These are phyloP conservation scores for Leccinum boreale DNA, from an alignment of 768 basidiomycete genomes.

Conservation along the genomic window DNA sequence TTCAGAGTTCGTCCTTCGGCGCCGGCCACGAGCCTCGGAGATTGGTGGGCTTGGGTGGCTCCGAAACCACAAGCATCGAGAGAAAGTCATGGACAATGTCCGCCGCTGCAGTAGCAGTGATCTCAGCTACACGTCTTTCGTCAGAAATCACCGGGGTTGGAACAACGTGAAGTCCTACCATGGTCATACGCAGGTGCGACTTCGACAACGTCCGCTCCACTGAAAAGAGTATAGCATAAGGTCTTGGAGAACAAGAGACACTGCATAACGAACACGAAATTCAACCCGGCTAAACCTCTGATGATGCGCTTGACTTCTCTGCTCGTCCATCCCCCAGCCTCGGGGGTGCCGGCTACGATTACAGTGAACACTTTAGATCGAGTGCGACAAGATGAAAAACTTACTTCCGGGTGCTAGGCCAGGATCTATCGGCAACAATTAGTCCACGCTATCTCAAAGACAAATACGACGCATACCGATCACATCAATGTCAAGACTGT, in stretches of 20 bases:
- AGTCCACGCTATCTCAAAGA: not conserved
- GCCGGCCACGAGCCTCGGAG: constrained; percentile 4
- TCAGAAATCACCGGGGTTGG: constrained; percentile 5
- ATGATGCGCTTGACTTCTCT: constrained; percentile 80
- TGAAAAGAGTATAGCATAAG: not conserved
- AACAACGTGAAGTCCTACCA: constrained; percentile 9
- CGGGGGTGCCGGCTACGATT: constrained; percentile 71
- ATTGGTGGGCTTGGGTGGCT: constrained; percentile 19
- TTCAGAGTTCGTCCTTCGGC: constrained; percentile 23
- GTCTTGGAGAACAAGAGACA: not conserved
- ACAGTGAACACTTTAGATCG: not conserved
- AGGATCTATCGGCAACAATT: constrained; percentile 48
- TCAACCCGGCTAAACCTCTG: constrained; percentile 73
- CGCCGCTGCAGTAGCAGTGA: constrained; percentile 42
- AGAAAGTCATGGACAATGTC: constrained; percentile 46
- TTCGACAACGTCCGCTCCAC: constrained; percentile 25
- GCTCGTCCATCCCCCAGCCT: constrained; percentile 82
- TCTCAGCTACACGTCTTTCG: constrained; percentile 26
- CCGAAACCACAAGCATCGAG: constrained; percentile 34
- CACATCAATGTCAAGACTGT: constrained; percentile 78
- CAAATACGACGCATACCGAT: constrained; percentile 44
- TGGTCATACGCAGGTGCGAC: constrained; percentile 28
- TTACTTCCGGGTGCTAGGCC: constrained; percentile 75
- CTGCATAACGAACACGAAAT: constrained; percentile 57
- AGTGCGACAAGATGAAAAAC: constrained; percentile 23